Conservation (phyloP, 1,284 basidiomycete species). For the Marasmius sp. region DNA sequence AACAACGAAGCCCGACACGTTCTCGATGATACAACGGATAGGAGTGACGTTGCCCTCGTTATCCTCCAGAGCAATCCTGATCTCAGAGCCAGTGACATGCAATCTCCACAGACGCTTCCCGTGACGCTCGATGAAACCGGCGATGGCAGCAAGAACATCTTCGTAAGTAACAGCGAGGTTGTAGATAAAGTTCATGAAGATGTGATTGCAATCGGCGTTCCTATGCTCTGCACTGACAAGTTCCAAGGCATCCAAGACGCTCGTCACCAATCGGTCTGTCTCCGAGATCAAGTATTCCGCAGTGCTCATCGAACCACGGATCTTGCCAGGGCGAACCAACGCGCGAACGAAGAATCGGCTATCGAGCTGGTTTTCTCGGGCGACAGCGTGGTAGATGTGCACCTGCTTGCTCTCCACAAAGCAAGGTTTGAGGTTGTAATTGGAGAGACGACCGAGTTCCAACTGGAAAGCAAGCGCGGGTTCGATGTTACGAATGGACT, state of each 20-base stretch:
- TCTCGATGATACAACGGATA: conserved; percentile 97
- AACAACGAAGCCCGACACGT: conserved; percentile 98
- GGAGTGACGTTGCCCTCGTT: conserved; percentile 91
- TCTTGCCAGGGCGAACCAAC: conserved; percentile 91
- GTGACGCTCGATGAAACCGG: conserved; percentile 97
- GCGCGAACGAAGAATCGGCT: conserved; percentile 98
- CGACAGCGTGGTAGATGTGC: conserved; percentile 95
- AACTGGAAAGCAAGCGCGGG: conserved; percentile 98
- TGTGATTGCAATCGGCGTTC: conserved; percentile 93
- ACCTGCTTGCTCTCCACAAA: conserved; percentile 95
- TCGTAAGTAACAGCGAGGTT: conserved; percentile 94
- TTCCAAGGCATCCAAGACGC: conserved; percentile 93
- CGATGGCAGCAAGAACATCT: conserved; percentile 92
- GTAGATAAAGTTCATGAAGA: conserved; percentile 98
- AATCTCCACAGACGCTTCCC: conserved; percentile 98
- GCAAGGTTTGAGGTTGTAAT: conserved; percentile 94
- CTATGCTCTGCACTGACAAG: conserved; percentile 86
- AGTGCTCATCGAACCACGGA: conserved; percentile 88
- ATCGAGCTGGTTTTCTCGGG: conserved; percentile 94
- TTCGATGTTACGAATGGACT: conserved; percentile 97
- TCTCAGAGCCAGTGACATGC: conserved; percentile 97
- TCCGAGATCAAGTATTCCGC: conserved; percentile 98
- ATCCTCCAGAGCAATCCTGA: conserved; percentile 93
- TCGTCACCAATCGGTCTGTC: conserved; percentile 94
- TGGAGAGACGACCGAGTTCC: conserved; percentile 93